Evolutionary conservation across 2,329 filamentous ascomycete species (phyloP).

Genomic region (Diaporthe sp.): DNA sequence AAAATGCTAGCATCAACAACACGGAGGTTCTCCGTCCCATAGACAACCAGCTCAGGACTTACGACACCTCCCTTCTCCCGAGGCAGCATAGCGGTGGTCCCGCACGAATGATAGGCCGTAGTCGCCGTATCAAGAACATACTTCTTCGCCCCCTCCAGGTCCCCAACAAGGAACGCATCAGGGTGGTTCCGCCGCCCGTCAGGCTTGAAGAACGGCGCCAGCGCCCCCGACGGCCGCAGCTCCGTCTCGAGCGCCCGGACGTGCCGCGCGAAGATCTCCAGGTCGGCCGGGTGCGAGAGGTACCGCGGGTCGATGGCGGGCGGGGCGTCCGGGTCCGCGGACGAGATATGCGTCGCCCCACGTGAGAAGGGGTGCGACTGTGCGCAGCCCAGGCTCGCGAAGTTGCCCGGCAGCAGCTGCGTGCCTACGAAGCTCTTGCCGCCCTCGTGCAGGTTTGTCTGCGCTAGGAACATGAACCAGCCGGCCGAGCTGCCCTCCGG

Average conservation of each 20-base stretch:
- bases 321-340: constrained; percentile 55
- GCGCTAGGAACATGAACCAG: constrained; percentile 46
- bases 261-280: constrained; percentile 58
- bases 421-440: constrained; percentile 42
- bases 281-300: constrained; percentile 64
- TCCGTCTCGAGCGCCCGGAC: constrained; percentile 50
- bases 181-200: constrained; percentile 53
- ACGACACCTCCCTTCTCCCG: constrained; percentile 60
- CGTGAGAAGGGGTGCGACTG: constrained; percentile 64
- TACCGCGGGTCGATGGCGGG: constrained; percentile 66
- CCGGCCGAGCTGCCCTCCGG: constrained; percentile 42
- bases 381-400: constrained; percentile 40
- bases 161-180: constrained; percentile 43
- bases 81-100: constrained; percentile 59
- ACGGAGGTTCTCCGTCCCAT: constrained; percentile 58
- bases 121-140: constrained; percentile 44
- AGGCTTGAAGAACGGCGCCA: constrained; percentile 51
- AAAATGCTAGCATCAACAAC: constrained; percentile 60
- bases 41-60: constrained; percentile 56
- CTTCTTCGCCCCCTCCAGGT: constrained; percentile 46
- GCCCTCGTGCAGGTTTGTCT: constrained; percentile 45
- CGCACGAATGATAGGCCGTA: constrained; percentile 54
- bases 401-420: constrained; percentile 43
- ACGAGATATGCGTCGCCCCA: constrained; percentile 66
- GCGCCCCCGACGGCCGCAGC: constrained; percentile 44